Conservation (phyloP, 129 eudicot species). For the Escallonia rubra region DNA sequence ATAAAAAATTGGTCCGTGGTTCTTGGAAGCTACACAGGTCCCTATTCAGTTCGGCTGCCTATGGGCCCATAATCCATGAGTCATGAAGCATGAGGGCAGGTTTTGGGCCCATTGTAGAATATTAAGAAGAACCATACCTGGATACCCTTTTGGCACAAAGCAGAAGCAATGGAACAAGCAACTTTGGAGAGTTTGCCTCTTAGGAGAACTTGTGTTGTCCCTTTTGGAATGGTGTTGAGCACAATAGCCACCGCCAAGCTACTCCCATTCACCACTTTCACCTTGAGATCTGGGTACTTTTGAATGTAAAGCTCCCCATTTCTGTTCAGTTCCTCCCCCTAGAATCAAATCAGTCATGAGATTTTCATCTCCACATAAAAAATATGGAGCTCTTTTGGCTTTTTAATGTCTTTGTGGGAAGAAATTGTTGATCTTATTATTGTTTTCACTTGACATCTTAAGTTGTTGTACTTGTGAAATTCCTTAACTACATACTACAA, state of each 20-base stretch:
- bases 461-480: too few relatives aligned
- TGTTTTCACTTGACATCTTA: too few relatives aligned
- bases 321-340: constrained; percentile 61
- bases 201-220: constrained; percentile 58
- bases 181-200: constrained; percentile 53
- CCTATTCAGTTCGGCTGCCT: too few relatives aligned
- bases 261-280: constrained; percentile 81
- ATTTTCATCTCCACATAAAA: too few relatives aligned
- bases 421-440: too few relatives aligned
- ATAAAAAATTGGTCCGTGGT: background rate
- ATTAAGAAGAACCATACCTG: constrained; percentile 33
- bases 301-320: constrained; percentile 55
- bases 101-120: too few relatives aligned
- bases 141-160: constrained; percentile 57
- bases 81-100: too few relatives aligned
- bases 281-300: constrained; percentile 52
- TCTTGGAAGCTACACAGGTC: too few relatives aligned
- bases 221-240: constrained; percentile 66
- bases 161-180: constrained; percentile 44
- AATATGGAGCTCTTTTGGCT: too few relatives aligned
- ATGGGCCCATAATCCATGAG: too few relatives aligned
- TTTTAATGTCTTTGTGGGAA: too few relatives aligned
- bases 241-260: constrained; percentile 72
- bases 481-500: too few relatives aligned
- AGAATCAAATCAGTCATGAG: background rate